phyloP scores from a whole-genome alignment of 768 basidiomycete species.

The Leccinum broughii region DNA sequence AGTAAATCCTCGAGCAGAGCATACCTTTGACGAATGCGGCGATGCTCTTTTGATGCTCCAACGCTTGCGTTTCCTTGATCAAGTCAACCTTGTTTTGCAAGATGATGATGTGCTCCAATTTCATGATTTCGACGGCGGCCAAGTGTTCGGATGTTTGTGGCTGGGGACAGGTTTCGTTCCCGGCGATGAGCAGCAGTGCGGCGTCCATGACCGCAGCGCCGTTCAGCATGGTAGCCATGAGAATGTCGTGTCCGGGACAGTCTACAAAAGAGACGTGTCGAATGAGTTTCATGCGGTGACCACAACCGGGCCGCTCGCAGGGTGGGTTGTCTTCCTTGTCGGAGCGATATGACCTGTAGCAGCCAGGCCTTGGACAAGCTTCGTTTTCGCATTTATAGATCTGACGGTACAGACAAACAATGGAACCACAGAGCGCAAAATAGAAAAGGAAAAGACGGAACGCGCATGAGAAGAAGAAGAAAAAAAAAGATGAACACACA shows the following conservation, averaged over 20 bases:
- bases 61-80: slow-evolving; percentile 91
- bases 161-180: slow-evolving; percentile 98
- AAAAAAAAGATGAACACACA: slow-evolving; percentile 36
- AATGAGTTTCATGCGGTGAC: slow-evolving; percentile 67
- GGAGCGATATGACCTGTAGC: slow-evolving; percentile 77
- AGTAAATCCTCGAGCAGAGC: slow-evolving; percentile 13
- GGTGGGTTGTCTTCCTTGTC: slow-evolving; percentile 93
- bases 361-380: slow-evolving; percentile 73
- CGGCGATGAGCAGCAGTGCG: slow-evolving; percentile 91
- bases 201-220: slow-evolving; percentile 99
- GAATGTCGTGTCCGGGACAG: slow-evolving; percentile 97
- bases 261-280: slow-evolving; percentile 99
- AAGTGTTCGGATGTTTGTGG: slow-evolving; percentile 99
- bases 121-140: slow-evolving; percentile 99
- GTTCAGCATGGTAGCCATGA: slow-evolving; percentile 98
- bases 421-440: neutral
- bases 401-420: slow-evolving; percentile 42
- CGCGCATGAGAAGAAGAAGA: neutral
- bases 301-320: slow-evolving; percentile 93
- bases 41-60: slow-evolving; percentile 97
- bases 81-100: slow-evolving; percentile 99
- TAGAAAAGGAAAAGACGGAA: neutral
- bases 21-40: slow-evolving; percentile 91
- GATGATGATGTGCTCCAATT: slow-evolving; percentile 96
- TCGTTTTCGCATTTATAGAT: slow-evolving; percentile 98